phyloP scores from a whole-genome alignment of 495 filamentous ascomycete species.

The Penicillium steckii region DNA sequence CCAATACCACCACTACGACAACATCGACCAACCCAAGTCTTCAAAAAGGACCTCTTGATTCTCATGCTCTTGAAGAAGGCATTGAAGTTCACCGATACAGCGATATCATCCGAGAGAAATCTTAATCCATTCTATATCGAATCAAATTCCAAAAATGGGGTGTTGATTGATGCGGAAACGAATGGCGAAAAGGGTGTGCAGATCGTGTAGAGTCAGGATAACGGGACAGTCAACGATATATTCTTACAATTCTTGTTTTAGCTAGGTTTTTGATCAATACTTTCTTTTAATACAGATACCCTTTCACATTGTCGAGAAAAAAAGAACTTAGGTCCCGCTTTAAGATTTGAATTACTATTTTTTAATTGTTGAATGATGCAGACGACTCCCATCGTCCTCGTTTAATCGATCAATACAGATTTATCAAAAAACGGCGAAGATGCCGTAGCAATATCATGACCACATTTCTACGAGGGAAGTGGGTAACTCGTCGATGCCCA shows the following conservation, averaged over 20 bases:
- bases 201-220: background rate
- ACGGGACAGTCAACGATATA: background rate
- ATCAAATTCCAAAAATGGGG: too few relatives aligned
- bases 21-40: constrained; percentile 1
- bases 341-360: too few relatives aligned
- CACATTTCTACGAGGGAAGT: too few relatives aligned
- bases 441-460: too few relatives aligned
- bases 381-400: too few relatives aligned
- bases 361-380: too few relatives aligned
- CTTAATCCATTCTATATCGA: background rate
- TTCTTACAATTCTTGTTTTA: background rate
- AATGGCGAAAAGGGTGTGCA: too few relatives aligned
- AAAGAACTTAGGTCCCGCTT: too few relatives aligned
- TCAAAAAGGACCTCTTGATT: constrained; percentile 6
- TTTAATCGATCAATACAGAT: too few relatives aligned
- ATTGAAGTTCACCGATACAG: constrained; percentile 18
- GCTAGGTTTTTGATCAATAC: background rate
- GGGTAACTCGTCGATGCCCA: too few relatives aligned
- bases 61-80: constrained; percentile 8
- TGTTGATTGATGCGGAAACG: too few relatives aligned
- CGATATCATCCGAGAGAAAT: background rate
- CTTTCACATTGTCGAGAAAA: background rate
- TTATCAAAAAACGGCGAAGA: too few relatives aligned
- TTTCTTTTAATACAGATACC: background rate
- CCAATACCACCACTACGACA: constrained; percentile 6